phyloP scores from a whole-genome alignment of 805 yeast genomes.

The Cyberlindnera veronae region DNA sequence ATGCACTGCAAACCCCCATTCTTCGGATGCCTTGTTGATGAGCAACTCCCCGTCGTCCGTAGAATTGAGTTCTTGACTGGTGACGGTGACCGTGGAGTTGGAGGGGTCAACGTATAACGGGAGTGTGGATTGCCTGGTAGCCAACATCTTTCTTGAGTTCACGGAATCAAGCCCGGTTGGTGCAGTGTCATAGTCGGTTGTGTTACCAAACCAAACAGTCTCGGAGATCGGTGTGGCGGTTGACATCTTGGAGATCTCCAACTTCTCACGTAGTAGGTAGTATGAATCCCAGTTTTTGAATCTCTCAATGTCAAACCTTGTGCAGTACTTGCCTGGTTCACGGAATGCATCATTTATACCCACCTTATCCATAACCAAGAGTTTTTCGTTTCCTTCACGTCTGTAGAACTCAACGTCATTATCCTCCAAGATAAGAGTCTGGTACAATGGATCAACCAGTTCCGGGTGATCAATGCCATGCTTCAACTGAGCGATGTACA shows the following conservation, averaged over 20 bases:
- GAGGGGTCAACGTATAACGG: slow-evolving; percentile 48
- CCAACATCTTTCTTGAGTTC: no score
- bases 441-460: slow-evolving; percentile 21
- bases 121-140: no score
- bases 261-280: slow-evolving; percentile 65
- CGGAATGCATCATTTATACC: slow-evolving; percentile 14
- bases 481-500: slow-evolving; percentile 41
- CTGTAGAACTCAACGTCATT: slow-evolving; percentile 15
- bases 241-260: slow-evolving; percentile 84
- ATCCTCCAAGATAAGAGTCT: slow-evolving; percentile 22
- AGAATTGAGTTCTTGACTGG: slow-evolving; percentile 30
- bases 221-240: slow-evolving; percentile 58
- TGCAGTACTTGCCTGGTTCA: slow-evolving; percentile 24
- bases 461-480: slow-evolving; percentile 28
- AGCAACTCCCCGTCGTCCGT: slow-evolving; percentile 25
- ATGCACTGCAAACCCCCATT: slow-evolving; percentile 52
- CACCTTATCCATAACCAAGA: slow-evolving; percentile 28
- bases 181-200: slow-evolving; percentile 63
- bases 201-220: slow-evolving; percentile 79
- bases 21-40: slow-evolving; percentile 48
- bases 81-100: slow-evolving; percentile 47
- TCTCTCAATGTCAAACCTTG: slow-evolving; percentile 37
- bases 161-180: no score
- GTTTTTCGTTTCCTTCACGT: slow-evolving; percentile 6
- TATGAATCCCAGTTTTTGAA: slow-evolving; percentile 66